phyloP scores from a whole-genome alignment of 2,329 filamentous ascomycete genomes.

The Cladosporium austrohemisphaericum region DNA sequence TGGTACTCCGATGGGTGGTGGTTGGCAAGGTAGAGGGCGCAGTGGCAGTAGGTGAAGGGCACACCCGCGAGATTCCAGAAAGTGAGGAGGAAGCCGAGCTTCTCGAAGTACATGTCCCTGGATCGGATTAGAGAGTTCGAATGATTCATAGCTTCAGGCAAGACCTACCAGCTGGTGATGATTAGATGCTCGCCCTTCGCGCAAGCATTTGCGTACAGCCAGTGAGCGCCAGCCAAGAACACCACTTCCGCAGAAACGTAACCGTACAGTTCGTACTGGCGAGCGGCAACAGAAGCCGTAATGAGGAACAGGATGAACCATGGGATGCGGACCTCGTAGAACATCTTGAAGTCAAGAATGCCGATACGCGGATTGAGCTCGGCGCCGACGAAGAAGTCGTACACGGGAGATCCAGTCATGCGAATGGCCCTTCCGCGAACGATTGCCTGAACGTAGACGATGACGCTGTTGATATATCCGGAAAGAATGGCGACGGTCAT shows the following conservation, averaged over 20 bases:
- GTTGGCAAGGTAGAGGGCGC: constrained; percentile 83
- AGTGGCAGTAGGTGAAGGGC: constrained; percentile 88
- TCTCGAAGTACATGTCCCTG: constrained; percentile 97
- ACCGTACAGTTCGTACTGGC: constrained; percentile 79
- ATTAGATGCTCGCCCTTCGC: constrained; percentile 90
- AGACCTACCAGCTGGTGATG: constrained; percentile 56
- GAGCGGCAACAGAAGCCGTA: constrained; percentile 69
- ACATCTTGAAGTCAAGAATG: constrained; percentile 89
- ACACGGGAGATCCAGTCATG: constrained; percentile 79
- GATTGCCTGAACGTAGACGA: constrained; percentile 86
- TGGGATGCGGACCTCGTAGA: constrained; percentile 86
- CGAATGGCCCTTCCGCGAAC: constrained; percentile 78
- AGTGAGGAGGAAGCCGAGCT: constrained; percentile 95
- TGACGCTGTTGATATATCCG: constrained; percentile 75
- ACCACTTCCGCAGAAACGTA: constrained; percentile 81
- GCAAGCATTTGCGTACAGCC: constrained; percentile 87
- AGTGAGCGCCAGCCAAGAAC: constrained; percentile 85
- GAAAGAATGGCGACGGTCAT: constrained; percentile 91
- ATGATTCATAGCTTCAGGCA: not conserved
- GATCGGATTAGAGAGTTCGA: constrained; percentile 38
- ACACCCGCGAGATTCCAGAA: constrained; percentile 96
- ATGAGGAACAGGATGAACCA: constrained; percentile 88
- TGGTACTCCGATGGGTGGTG: constrained; percentile 73
- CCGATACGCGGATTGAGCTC: constrained; percentile 77
- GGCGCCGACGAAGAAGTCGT: constrained; percentile 88